Evolutionary conservation across 345 rosid species (phyloP), one percentile per base, ranked within the genome.

Genomic region (Reutealis trisperma): DNA sequence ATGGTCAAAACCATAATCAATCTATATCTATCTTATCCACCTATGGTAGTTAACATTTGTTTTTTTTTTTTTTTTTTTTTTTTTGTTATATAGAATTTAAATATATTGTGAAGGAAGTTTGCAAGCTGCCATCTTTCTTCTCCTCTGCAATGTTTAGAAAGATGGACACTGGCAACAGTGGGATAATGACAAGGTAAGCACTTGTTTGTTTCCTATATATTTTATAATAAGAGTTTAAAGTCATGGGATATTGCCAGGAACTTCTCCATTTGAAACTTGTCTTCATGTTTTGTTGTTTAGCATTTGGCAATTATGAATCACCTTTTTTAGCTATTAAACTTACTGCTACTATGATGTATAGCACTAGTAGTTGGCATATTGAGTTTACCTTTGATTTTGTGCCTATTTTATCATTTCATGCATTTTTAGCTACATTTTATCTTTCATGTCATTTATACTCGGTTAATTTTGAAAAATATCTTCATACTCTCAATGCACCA

Each of bases 71-170:
- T 4, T 37, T 37, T 4, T 37, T 37, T 51, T 71, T 41, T 57
- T 57, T 21, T 72, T 66, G 63, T 49, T 59, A 2, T 67, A 70
- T 61, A 79, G 82, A 73, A 47, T 79, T 79, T 67, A 73, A 41
- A 61, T 14, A 68, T 34, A 32, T 73, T 34, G 82, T 89, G 2
- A 96, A 85, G 86, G 93, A 89, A 82, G 80, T 92, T 67, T 96
- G 98, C 93, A 89, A 89, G 88, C 82, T 96, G 60, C 98, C 99
- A 41, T 92, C 92, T n/a, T 96, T 87, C 78, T 83, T 93, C 79
- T 93, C 95, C 45, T 71, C 89, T 15, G 73, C 79, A 9, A 87
- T 96, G 62, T 96, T 93, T 80, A 87, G 87, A 78, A 91, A 85
- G 85, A 90, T 96, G 76, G 97, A 96, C 77, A 64, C 70, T 8